phyloP scores from a whole-genome alignment of 1,284 basidiomycete species.

The Moesziomyces sp. region DNA sequence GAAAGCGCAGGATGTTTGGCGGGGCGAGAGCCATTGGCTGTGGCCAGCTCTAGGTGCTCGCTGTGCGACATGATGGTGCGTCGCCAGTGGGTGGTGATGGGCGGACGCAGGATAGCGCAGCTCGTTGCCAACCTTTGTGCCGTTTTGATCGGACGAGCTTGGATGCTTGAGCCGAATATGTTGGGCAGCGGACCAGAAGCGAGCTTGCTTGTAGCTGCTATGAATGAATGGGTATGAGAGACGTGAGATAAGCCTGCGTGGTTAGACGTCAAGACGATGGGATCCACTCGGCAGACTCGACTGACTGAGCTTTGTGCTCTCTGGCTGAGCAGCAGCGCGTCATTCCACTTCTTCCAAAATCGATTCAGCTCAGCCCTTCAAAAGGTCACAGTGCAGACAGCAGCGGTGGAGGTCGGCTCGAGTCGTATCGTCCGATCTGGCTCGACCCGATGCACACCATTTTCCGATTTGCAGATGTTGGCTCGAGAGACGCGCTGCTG shows the following conservation, averaged over 20 bases:
- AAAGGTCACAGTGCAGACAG: too few relatives aligned
- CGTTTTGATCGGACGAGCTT: not conserved
- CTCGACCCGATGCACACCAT: too few relatives aligned
- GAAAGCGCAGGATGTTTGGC: conserved; percentile 33
- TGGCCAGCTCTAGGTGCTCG: not conserved
- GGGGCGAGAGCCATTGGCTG: not conserved
- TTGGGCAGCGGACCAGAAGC: not conserved
- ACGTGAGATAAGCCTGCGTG: too few relatives aligned
- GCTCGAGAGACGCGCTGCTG: too few relatives aligned
- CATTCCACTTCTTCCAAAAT: not conserved
- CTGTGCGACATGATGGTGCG: conserved; percentile 22
- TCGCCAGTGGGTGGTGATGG: not conserved
- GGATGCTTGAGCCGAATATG: not conserved
- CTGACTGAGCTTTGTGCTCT: not conserved
- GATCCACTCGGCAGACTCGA: not conserved
- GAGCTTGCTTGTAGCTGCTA: too few relatives aligned
- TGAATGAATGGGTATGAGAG: too few relatives aligned
- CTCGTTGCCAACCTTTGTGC: not conserved
- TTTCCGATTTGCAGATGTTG: too few relatives aligned
- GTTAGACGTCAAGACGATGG: too few relatives aligned
- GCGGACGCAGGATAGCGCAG: too few relatives aligned
- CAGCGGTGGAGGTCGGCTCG: not conserved
- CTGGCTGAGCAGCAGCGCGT: not conserved
- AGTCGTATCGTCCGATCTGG: not conserved
- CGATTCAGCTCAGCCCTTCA: not conserved